Base-by-base conservation (phyloP, 768 basidiomycete species). In the Nevesoporus exiguus region DNA sequence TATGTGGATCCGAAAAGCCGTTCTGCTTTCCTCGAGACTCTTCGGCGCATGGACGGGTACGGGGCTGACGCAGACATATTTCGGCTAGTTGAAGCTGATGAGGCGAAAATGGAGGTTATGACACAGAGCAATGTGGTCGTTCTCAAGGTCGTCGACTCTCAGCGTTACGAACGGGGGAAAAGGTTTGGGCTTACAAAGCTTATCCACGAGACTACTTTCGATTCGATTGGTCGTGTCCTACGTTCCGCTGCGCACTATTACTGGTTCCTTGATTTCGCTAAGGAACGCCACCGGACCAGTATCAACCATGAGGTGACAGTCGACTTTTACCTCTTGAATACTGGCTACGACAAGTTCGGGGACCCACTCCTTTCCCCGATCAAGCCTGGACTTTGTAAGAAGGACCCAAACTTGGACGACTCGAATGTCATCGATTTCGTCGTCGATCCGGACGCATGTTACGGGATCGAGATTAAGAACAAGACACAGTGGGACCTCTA, bases 401-500 rank as follows among this genome's bases (percentile, higher is more conserved):
- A 30, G 33, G 53, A 58, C 25, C 43, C 25, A 19, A 39, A 25
- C 6, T 6, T 1, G 31, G 37, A 30, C 2, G 13, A 21, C 14
- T 25, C 25, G 6, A n/a, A 56, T 25, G 31, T 61, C 31, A 57
- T 66, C n/a, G 55, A 66, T 36, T 57, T 66, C 24, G 51, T 52
- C 14, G 49, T 66, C 13, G 61, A 73, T 13, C 61, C 68, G 25
- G 13, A 54, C 1, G 66, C 48, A 5, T 27, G 52, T 2, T 68
- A 76, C 14, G 76, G 75, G 11, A 61, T 77, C 52, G 68, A 65
- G 2, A 64, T 77, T 21, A 62, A 61, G 50, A 77, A 77, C 56
- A 52, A 66, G 2, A 69, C 73, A 0, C 56, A 64, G 24, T 11
- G 58, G 21, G 58, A 66, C 7, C 53, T 79, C 5, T 79, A 77